These are phyloP conservation scores for Neophaeococcomyces aloes DNA, from an alignment of 2,329 filamentous ascomycete species.

Conservation along the genomic window DNA sequence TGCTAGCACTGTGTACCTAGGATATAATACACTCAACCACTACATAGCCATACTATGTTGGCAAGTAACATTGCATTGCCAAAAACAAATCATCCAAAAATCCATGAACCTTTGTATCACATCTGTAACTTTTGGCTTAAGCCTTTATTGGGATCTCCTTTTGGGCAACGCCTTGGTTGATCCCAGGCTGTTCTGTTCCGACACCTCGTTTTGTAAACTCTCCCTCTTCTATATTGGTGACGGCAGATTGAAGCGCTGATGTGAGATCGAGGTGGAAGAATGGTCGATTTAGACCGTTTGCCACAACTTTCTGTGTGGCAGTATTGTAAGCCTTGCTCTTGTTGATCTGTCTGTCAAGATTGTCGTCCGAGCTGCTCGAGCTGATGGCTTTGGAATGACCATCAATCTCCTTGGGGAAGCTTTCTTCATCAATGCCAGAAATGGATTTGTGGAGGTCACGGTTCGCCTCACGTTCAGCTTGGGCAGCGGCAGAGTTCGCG, in stretches of 20 bases:
- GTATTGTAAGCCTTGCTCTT: conserved; percentile 39
- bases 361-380: conserved; percentile 25
- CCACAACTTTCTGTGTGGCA: conserved; percentile 43
- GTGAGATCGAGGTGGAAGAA: conserved; percentile 92
- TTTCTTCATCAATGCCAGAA: background rate
- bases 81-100: too few relatives aligned
- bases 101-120: too few relatives aligned
- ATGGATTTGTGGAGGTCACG: conserved; percentile 28
- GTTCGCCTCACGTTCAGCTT: conserved; percentile 55
- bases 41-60: too few relatives aligned
- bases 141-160: background rate
- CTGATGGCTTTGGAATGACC: conserved; percentile 17
- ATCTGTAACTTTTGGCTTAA: too few relatives aligned
- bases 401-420: conserved; percentile 19
- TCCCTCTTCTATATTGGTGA: conserved; percentile 58
- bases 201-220: conserved; percentile 2
- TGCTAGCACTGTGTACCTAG: too few relatives aligned
- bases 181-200: background rate
- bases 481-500: conserved; percentile 55
- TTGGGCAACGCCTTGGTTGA: background rate
- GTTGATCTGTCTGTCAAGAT: conserved; percentile 36
- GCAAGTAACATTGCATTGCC: too few relatives aligned
- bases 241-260: conserved; percentile 74
- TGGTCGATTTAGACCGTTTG: conserved; percentile 79
- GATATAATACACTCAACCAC: too few relatives aligned